Conservation (phyloP, 2,329 filamentous ascomycete species). For the Apiospora rasikravindrae region DNA sequence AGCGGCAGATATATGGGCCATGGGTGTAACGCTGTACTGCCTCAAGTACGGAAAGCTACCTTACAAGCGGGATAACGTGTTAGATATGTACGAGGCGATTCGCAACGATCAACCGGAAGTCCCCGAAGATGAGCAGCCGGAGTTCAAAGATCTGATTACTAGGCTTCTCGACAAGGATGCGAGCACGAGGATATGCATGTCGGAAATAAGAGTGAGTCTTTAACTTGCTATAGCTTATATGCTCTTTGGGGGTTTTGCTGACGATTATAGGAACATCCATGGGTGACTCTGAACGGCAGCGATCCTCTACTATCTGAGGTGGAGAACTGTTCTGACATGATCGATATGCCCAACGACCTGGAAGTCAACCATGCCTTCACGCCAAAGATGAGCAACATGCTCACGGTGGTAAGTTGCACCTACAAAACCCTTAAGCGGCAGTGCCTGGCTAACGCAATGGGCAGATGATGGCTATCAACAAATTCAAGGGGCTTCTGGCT, state of each 20-base stretch:
- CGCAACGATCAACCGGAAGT: constrained; percentile 70
- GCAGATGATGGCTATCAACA: constrained; percentile 87
- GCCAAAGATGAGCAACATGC: constrained; percentile 81
- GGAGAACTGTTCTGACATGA: constrained; percentile 82
- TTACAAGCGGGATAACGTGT: constrained; percentile 77
- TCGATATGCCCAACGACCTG: constrained; percentile 85
- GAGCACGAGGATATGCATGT: constrained; percentile 80
- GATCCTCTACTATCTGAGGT: constrained; percentile 81
- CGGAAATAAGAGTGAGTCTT: constrained; percentile 74
- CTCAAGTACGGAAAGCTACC: constrained; percentile 87
- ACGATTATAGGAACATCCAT: constrained; percentile 75
- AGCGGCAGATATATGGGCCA: constrained; percentile 96
- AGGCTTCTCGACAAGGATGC: constrained; percentile 86
- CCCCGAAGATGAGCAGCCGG: constrained; percentile 65
- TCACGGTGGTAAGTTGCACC: constrained; percentile 70
- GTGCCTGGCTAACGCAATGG: constrained; percentile 23
- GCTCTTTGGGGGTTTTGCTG: constrained; percentile 23
- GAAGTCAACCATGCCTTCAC: constrained; percentile 93
- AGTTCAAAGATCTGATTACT: constrained; percentile 76
- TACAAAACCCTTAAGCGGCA: constrained; percentile 19
- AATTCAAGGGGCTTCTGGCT: constrained; percentile 79
- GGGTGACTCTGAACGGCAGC: constrained; percentile 82
- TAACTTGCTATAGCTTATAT: background rate
- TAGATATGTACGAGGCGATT: constrained; percentile 91
- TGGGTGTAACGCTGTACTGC: constrained; percentile 95